Percentiles rank a stretch among this genome's conserved stretches.
Evolutionary conservation across 1,284 basidiomycete species (phyloP).

Genomic region (Ganoderma meredithae): DNA sequence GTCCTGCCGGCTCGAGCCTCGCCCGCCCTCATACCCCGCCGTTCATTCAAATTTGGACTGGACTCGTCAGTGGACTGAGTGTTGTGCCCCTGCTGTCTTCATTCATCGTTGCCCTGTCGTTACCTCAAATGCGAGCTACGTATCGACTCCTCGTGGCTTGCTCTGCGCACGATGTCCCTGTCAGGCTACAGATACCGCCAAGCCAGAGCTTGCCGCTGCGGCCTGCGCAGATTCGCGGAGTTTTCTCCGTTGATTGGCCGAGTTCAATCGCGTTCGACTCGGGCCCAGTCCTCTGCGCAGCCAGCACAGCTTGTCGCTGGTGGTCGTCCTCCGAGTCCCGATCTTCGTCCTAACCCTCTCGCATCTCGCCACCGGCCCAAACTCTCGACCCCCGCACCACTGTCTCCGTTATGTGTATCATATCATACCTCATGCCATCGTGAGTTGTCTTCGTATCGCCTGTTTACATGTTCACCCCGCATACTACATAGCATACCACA

Average conservation of each 20-base stretch:
- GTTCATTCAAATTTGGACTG: conserved; percentile 21
- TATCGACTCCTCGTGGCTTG: conserved; percentile 18
- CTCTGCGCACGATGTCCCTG: conserved; percentile 6
- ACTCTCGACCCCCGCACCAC: conserved; percentile 7
- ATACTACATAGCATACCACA: conserved; percentile 15
- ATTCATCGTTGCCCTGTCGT: conserved; percentile 26
- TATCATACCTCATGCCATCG: conserved; percentile 26
- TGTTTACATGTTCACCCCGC: conserved; percentile 17
- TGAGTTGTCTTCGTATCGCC: conserved; percentile 20
- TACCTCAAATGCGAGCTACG: conserved; percentile 31
- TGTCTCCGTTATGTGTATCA: conserved; percentile 20
- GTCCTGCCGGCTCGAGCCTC: not conserved
- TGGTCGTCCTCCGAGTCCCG: not conserved
- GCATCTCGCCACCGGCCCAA: conserved; percentile 1
- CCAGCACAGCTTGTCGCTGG: not conserved
- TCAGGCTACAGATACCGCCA: conserved; percentile 2
- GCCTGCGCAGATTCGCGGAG: not conserved
- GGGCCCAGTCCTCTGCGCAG: not conserved
- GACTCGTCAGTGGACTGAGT: conserved; percentile 20
- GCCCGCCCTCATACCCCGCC: not conserved
- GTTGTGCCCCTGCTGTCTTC: conserved; percentile 30
- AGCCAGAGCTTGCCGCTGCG: not conserved
- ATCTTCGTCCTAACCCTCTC: not conserved
- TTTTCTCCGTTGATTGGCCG: not conserved
- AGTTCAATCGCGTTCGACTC: not conserved